A percentile compares a stretch with the other conserved stretches of the same genome.
phyloP scores from a whole-genome alignment of 2,329 filamentous ascomycete species.

The Fusarium sp. region DNA sequence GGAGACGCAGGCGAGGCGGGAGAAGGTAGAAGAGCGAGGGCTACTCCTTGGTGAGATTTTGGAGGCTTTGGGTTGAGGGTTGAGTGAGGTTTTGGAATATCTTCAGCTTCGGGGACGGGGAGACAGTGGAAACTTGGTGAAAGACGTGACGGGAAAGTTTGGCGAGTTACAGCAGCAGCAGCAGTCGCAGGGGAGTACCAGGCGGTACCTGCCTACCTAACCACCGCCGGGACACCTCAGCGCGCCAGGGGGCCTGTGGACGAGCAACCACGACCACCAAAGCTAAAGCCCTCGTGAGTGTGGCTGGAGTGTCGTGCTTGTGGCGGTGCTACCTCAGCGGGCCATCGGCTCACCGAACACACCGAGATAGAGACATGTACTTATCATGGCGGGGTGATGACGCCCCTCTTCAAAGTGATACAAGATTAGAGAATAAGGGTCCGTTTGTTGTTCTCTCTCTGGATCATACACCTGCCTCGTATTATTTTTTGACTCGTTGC shows the following conservation, averaged over 20 bases:
- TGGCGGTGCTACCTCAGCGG: constrained; percentile 21
- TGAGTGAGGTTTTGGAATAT: constrained; percentile 20
- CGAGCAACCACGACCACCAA: background rate
- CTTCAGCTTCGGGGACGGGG: constrained; percentile 23
- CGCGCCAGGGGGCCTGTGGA: constrained; percentile 5
- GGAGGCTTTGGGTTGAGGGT: constrained; percentile 9
- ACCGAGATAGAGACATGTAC: constrained; percentile 8
- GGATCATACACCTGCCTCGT: background rate
- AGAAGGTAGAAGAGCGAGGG: constrained; percentile 2
- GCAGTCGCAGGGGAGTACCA: constrained; percentile 25
- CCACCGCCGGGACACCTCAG: constrained; percentile 28
- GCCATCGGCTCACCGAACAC: background rate
- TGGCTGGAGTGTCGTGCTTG: constrained; percentile 16
- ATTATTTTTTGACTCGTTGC: background rate
- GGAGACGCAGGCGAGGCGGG: constrained; percentile 8
- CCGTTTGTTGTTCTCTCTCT: background rate
- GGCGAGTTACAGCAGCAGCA: constrained; percentile 30
- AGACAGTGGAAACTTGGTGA: constrained; percentile 26
- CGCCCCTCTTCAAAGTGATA: constrained; percentile 7
- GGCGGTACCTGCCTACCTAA: constrained; percentile 35
- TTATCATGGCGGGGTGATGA: constrained; percentile 29
- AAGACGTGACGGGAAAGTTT: constrained; percentile 41
- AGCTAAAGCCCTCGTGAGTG: constrained; percentile 22
- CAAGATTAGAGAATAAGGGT: background rate
- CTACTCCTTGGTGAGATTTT: constrained; percentile 1